These are phyloP conservation scores for Blastomyces parvus DNA, from an alignment of 2,329 filamentous ascomycete genomes.

Conservation along the genomic window DNA sequence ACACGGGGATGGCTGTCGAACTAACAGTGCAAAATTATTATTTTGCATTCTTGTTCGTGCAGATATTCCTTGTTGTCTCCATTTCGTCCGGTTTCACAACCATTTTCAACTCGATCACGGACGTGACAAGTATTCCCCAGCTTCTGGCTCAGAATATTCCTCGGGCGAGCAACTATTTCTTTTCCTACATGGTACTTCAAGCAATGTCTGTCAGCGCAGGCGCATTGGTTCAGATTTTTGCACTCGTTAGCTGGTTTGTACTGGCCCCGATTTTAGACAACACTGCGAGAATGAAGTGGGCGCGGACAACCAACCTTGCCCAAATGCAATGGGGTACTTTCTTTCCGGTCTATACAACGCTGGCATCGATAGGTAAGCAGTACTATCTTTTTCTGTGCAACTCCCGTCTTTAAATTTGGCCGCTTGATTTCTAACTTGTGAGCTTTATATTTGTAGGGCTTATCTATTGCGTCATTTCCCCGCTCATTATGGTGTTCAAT, in stretches of 20 bases:
- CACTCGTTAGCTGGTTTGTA: slow-evolving; percentile 71
- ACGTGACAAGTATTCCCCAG: slow-evolving; percentile 60
- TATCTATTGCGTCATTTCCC: slow-evolving; percentile 81
- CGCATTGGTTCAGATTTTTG: slow-evolving; percentile 73
- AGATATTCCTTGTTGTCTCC: slow-evolving; percentile 87
- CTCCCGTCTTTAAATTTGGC: not conserved
- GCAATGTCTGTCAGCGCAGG: slow-evolving; percentile 84
- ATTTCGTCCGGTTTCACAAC: slow-evolving; percentile 67
- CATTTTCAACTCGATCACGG: slow-evolving; percentile 53
- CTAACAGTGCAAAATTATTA: slow-evolving; percentile 87
- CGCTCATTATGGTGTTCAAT: slow-evolving; percentile 85
- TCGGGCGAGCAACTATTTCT: slow-evolving; percentile 89
- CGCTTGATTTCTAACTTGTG: not conserved
- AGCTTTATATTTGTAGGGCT: slow-evolving; percentile 40
- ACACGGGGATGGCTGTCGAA: slow-evolving; percentile 69
- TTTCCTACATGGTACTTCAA: slow-evolving; percentile 95
- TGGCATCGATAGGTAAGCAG: slow-evolving; percentile 69
- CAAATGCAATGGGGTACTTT: slow-evolving; percentile 82
- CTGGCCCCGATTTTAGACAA: slow-evolving; percentile 72
- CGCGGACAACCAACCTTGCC: slow-evolving; percentile 66
- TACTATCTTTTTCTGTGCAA: not conserved
- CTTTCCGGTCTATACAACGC: slow-evolving; percentile 94
- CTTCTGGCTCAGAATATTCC: slow-evolving; percentile 72
- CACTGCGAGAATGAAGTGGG: slow-evolving; percentile 75
- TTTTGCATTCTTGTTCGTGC: slow-evolving; percentile 88